Evolutionary conservation across 108 stramenopile species (phyloP), one percentile per base, ranked within the genome.

Genomic region (Pseudonitzschia pungens): DNA sequence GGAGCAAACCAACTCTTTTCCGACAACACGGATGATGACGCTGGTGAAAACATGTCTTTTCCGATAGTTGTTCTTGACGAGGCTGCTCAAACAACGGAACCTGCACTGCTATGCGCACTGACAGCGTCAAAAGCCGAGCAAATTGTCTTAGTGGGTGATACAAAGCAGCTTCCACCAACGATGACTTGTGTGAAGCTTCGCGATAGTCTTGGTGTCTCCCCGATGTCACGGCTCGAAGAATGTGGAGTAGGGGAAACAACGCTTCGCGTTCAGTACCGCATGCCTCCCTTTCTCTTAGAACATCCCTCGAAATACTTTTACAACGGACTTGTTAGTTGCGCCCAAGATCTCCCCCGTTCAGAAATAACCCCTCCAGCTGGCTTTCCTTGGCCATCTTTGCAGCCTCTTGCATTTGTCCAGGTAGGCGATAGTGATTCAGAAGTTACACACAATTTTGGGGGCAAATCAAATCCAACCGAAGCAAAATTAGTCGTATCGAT

Each of bases 61-160:
- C 71, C 77, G 0, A 70, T 87, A 12, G 88, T 92, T 0, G 85
- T 92, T 1, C 65, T 92, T 33, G 91, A 92, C 60, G 91, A 92
- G 67, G 88, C 91, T 41, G 85, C 83, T 8, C 90, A 92, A 80
- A 85, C 84, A 9, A 92, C 88, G 0, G 88, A 89, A 71, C 88
- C 88, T 15, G 88, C 91, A n/a, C 60, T 89, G 12, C 40, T 89
- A 16, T 86, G 86, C 55, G 86, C 87, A 12, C 57, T 89, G 22
- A 77, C 84, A 11, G 85, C 86, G 12, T 76, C 86, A 16, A 68
- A 78, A 33, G 88, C 87, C 1, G 48, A 75, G 31, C 91, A 89
- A 64, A 32, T 92, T 20, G 80, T 89, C 32, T 20, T 89, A 31
- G 82, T 92, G n/a, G 91, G 91, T 11, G 88, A 92, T 60, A 86